Base-by-base conservation (phyloP, 2,329 filamentous ascomycete genomes). In the Tolypocladium sp. region DNA sequence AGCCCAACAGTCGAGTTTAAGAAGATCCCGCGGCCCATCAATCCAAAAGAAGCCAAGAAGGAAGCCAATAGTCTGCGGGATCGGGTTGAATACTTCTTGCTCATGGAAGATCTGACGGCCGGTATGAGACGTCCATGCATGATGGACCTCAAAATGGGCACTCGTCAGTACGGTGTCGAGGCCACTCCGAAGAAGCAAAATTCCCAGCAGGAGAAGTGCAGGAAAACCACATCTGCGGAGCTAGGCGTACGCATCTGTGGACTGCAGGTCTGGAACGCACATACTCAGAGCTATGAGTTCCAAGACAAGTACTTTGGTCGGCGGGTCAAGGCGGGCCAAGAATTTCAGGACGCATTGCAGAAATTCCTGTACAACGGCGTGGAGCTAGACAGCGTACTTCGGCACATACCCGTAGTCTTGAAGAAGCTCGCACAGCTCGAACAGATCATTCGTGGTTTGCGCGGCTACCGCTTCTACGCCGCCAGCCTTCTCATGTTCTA, bases 81-180 rank as follows among this genome's bases (percentile, higher is more conserved):
- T 59, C 86, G 93, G 38, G 90, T 96, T 5, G 91, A 97, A 67
- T 96, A 93, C 70, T 99, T 99, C 70, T 78, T 99, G 17, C 80
- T 99, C 1, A 78, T 99, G 12, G 94, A 99, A 73, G 94, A 99
- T 71, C 82, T 99, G 55, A 99, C 94, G 1, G 90, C 93, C 2
- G 93, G 93, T 40, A 97, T 99, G 94, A 92, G 91, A 70, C 87
- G 90, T 56, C 94, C 94, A 6, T 97, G 94, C 74, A 96, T 99
- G 61, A 89, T 99, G 73, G 94, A 99, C 70, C 79, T 99, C 62
- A 99, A 99, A 72, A 99, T 99, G 94, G 94, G 94, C 25, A 99
- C 94, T 9, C 87, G 94, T 2, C 94, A 99, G 70, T 97, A 97
- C 71, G 94, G 94, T 9, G 86, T 97, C 15, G 92, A 97, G 65